phyloP scores from a whole-genome alignment of 176 grass and related monocot genomes.

The Ensete ventricosum region DNA sequence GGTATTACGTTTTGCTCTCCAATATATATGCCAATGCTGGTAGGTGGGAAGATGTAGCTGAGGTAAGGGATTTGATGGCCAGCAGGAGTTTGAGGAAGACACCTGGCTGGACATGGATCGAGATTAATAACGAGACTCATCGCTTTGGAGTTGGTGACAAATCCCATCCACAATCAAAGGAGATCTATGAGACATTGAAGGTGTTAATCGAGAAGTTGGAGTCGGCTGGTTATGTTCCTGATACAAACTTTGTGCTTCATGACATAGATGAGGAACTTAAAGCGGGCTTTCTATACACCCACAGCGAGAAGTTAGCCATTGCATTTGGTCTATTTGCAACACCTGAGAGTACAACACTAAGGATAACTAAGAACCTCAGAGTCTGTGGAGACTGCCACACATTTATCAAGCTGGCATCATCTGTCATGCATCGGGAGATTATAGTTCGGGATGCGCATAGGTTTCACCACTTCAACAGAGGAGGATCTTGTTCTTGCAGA shows the following conservation, averaged over 20 bases:
- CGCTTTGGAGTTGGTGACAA: constrained; percentile 10
- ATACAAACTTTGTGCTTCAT: constrained; percentile 19
- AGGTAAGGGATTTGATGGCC: constrained; percentile 8
- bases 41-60: constrained; percentile 9
- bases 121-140: not conserved
- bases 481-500: constrained; percentile 17
- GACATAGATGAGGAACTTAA: constrained; percentile 18
- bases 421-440: not conserved
- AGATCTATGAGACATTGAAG: constrained; percentile 10
- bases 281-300: constrained; percentile 5
- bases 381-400: constrained; percentile 14
- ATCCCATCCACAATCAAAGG: constrained; percentile 1
- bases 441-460: constrained; percentile 13
- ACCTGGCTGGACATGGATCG: constrained; percentile 14
- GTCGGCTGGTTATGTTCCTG: constrained; percentile 1
- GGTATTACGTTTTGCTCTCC: constrained; percentile 14
- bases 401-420: constrained; percentile 9
- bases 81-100: constrained; percentile 6
- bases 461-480: constrained; percentile 9
- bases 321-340: not conserved
- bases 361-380: constrained; percentile 16
- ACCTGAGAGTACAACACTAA: not conserved
- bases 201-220: constrained; percentile 10
- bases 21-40: constrained; percentile 14
- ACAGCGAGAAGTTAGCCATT: constrained; percentile 17